These are phyloP conservation scores for Eimeria tenella DNA, from an alignment of 169 alveolate species.

Conservation along the genomic window DNA sequence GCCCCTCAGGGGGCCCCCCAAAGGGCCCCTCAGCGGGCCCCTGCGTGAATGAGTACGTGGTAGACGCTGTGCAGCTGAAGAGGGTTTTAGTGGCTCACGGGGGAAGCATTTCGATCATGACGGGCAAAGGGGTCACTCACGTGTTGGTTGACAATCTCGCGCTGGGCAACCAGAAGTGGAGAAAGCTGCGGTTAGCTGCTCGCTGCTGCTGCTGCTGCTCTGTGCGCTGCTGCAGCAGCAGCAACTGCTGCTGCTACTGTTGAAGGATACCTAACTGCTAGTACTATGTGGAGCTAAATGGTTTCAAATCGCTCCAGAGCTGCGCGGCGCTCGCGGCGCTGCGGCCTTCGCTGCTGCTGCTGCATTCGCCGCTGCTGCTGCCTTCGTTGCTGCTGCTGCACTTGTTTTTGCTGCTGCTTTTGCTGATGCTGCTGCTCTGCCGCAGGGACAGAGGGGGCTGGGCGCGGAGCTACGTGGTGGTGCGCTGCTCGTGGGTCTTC, in stretches of 20 bases:
- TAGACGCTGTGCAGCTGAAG: conserved; percentile 52
- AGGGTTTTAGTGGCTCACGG: conserved; percentile 39
- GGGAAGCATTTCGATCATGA: neutral
- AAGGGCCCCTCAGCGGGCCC: conserved; percentile 15
- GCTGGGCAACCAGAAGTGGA: conserved; percentile 79
- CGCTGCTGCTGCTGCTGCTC: neutral
- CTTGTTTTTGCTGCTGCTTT: neutral
- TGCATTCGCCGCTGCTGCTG: neutral
- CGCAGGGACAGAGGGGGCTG: conserved; percentile 70
- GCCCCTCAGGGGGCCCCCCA: neutral
- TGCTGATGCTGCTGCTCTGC: conserved; percentile 44
- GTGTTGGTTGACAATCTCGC: conserved; percentile 74
- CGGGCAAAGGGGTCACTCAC: conserved; percentile 72
- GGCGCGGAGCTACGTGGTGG: conserved; percentile 66
- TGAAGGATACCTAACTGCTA: no score
- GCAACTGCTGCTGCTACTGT: neutral
- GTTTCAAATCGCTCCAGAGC: neutral
- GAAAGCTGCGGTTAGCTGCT: conserved; percentile 31
- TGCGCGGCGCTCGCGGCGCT: no score
- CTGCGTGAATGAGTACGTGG: neutral
- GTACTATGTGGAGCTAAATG: neutral
- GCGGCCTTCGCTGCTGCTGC: neutral
- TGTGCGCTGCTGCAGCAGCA: neutral
- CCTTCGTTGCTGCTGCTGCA: neutral
- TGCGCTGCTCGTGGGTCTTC: conserved; percentile 61